Conservation (phyloP, 495 filamentous ascomycete species). For the Aspergillus sclerotioniger region DNA sequence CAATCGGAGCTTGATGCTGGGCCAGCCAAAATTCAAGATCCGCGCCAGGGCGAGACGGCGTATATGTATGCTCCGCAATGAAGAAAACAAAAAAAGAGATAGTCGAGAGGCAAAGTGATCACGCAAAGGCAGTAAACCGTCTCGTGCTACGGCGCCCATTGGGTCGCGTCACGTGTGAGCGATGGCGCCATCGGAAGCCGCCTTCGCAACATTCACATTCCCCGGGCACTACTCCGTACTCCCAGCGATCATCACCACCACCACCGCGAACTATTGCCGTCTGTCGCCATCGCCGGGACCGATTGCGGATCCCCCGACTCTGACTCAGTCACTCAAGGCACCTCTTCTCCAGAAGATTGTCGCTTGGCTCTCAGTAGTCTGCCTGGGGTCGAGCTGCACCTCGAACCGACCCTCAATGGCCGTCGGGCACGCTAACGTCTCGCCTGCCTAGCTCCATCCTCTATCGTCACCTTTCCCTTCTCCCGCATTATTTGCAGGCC, state of each 20-base stretch:
- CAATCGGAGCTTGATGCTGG: conserved; percentile 1
- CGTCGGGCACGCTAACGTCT: not conserved
- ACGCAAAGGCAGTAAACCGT: conserved; percentile 17
- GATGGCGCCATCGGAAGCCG: conserved; percentile 21
- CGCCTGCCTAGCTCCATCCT: not conserved
- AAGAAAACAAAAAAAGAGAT: not conserved
- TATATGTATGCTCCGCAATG: conserved; percentile 1
- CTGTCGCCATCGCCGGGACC: conserved; percentile 13
- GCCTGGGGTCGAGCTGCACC: not conserved
- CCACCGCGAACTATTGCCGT: conserved; percentile 13
- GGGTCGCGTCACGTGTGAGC: conserved; percentile 15
- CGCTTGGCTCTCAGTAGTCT: not conserved
- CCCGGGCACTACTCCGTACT: no score
- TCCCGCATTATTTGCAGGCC: not conserved
- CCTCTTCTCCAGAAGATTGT: not conserved
- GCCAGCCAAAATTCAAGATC: not conserved
- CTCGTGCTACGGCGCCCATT: conserved; percentile 10
- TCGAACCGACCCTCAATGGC: not conserved
- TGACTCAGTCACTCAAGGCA: not conserved
- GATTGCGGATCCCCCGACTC: conserved; percentile 16
- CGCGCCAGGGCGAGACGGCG: not conserved
- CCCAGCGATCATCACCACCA: no score
- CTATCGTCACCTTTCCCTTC: not conserved
- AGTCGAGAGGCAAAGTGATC: conserved; percentile 11
- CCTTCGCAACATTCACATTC: conserved; percentile 9